These are phyloP conservation scores for Teunomyces kruisii DNA, from an alignment of 805 yeast genomes.

Conservation along the genomic window DNA sequence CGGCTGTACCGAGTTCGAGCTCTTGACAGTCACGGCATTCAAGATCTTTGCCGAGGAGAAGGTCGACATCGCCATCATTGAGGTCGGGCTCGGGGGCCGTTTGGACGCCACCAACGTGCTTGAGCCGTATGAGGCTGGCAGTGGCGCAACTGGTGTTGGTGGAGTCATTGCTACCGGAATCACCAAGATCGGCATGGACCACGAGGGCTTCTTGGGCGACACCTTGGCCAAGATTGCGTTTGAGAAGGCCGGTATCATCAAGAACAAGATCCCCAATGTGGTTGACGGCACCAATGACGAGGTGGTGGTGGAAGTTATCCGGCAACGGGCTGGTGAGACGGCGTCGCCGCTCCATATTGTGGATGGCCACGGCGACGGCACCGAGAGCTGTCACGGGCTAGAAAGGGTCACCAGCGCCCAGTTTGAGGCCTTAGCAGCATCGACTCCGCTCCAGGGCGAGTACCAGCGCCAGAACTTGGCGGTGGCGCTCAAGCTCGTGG, in stretches of 20 bases:
- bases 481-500: conserved; percentile 61
- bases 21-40: conserved; percentile 82
- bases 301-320: conserved; percentile 50
- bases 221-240: conserved; percentile 64
- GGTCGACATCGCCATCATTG: conserved; percentile 79
- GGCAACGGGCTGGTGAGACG: conserved; percentile 29
- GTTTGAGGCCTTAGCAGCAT: conserved; percentile 11
- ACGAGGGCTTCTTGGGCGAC: conserved; percentile 71
- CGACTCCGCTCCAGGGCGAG: conserved; percentile 65
- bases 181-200: conserved; percentile 85
- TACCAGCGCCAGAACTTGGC: conserved; percentile 73
- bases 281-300: conserved; percentile 66
- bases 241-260: conserved; percentile 87
- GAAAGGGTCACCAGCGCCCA: conserved; percentile 23
- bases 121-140: conserved; percentile 15
- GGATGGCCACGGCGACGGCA: conserved; percentile 12
- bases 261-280: conserved; percentile 57
- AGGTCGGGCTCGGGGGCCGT: conserved; percentile 92
- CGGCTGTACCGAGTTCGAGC: conserved; percentile 85
- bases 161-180: conserved; percentile 68
- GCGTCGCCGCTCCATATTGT: conserved; percentile 29
- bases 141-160: conserved; percentile 10
- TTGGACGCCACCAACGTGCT: conserved; percentile 86
- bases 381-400: neutral
- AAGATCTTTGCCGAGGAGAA: conserved; percentile 60